Conservation (phyloP, 768 basidiomycete species). For the Lactarius akahatsu region DNA sequence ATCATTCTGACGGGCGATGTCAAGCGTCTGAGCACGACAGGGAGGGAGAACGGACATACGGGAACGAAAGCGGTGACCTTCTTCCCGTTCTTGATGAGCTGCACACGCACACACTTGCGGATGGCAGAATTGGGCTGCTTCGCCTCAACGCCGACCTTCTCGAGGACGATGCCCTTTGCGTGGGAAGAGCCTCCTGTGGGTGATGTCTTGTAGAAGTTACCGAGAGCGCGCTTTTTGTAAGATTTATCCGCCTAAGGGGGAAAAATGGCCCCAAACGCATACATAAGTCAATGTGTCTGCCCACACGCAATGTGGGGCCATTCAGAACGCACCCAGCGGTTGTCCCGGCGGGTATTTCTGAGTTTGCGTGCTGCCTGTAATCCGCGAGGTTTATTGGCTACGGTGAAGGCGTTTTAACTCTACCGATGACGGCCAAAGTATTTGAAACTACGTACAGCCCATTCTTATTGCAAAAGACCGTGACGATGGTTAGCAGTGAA, state of each 20-base stretch:
- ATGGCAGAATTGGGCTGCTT: constrained; percentile 99
- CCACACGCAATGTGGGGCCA: not conserved
- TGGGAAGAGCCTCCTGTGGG: constrained; percentile 99
- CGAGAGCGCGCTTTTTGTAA: constrained; percentile 99
- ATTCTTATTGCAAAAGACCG: constrained; percentile 61
- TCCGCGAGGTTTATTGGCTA: constrained; percentile 99
- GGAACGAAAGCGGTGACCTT: constrained; percentile 99
- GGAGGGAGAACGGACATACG: constrained; percentile 46
- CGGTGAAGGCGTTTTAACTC: constrained; percentile 5
- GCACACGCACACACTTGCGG: constrained; percentile 99
- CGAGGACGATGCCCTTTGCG: constrained; percentile 99
- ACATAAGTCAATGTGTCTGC: not conserved
- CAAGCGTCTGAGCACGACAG: not conserved
- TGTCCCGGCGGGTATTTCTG: constrained; percentile 87
- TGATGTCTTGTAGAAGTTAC: constrained; percentile 99
- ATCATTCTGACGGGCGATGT: constrained; percentile 62
- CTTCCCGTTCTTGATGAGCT: constrained; percentile 99
- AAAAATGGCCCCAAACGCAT: not conserved
- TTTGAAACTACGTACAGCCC: constrained; percentile 67
- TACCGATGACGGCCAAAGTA: constrained; percentile 3
- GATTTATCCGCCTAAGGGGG: constrained; percentile 83
- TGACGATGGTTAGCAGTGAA: constrained; percentile 39
- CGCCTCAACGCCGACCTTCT: constrained; percentile 99
- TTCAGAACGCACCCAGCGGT: constrained; percentile 81
- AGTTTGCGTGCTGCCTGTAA: constrained; percentile 99